Conservation (phyloP, 805 yeast genomes). For the Yamadazyma philogaea region DNA sequence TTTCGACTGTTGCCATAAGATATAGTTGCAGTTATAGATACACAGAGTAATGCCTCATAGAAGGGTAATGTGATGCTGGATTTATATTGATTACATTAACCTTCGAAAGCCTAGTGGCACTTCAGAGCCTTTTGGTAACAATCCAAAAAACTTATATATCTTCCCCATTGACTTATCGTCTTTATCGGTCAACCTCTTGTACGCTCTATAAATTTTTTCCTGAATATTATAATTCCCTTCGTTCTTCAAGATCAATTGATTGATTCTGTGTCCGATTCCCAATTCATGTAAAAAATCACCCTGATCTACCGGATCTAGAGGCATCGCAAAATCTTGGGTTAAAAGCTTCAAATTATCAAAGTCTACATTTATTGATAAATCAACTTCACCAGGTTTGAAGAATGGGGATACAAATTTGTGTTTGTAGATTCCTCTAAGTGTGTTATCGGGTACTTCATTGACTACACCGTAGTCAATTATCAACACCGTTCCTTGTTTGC, state of each 20-base stretch:
- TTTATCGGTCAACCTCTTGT: slow-evolving; percentile 60
- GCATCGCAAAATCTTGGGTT: slow-evolving; percentile 15
- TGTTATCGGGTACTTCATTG: slow-evolving; percentile 60
- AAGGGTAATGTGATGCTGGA: too few species aligned
- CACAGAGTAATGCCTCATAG: background rate
- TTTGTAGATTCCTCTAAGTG: slow-evolving; percentile 68
- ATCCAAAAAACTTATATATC: slow-evolving; percentile 67
- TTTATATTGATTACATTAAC: slow-evolving; percentile 3
- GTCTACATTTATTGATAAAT: slow-evolving; percentile 81
- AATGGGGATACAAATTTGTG: slow-evolving; percentile 77
- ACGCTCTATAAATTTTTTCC: slow-evolving; percentile 54
- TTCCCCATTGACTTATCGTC: slow-evolving; percentile 70
- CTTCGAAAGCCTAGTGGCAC: slow-evolving; percentile 56
- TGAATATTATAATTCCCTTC: slow-evolving; percentile 41
- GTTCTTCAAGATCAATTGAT: slow-evolving; percentile 49
- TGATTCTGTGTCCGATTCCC: slow-evolving; percentile 72
- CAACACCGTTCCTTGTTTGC: slow-evolving; percentile 58
- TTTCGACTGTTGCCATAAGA: background rate
- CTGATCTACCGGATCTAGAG: slow-evolving; percentile 64
- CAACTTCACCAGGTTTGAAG: slow-evolving; percentile 73
- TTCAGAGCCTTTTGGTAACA: slow-evolving; percentile 45
- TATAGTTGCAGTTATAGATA: too few species aligned
- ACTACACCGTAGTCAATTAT: slow-evolving; percentile 77
- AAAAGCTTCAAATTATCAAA: slow-evolving; percentile 51
- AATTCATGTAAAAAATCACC: slow-evolving; percentile 75